Evolutionary conservation across 495 filamentous ascomycete genomes (phyloP).

Genomic region (Aspergillus olivimuriae): DNA sequence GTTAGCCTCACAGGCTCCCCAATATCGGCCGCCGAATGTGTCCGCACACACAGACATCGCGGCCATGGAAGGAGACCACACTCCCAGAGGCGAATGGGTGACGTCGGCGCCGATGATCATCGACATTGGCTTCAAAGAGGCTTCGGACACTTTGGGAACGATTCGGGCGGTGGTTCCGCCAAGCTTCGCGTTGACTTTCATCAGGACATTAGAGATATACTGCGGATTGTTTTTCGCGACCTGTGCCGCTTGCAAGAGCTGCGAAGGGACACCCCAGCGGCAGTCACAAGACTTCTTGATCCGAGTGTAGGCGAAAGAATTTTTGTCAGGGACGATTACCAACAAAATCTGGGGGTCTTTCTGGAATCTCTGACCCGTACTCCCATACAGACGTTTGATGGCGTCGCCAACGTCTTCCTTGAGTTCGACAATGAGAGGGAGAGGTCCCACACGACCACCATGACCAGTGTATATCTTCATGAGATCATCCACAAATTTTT

Average conservation of each 20-base stretch:
- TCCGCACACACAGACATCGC: slow-evolving; percentile 83
- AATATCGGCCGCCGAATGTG: slow-evolving; percentile 58
- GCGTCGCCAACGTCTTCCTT: slow-evolving; percentile 44
- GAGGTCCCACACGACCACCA: slow-evolving; percentile 55
- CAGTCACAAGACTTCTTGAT: slow-evolving; percentile 82
- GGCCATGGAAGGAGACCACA: slow-evolving; percentile 65
- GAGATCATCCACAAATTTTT: slow-evolving; percentile 55
- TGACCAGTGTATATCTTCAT: slow-evolving; percentile 58
- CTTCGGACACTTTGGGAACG: slow-evolving; percentile 23
- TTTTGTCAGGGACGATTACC: slow-evolving; percentile 64
- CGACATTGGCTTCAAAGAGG: slow-evolving; percentile 44
- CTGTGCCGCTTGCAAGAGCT: slow-evolving; percentile 58
- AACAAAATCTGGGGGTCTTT: slow-evolving; percentile 57
- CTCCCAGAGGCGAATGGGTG: slow-evolving; percentile 69
- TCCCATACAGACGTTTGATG: slow-evolving; percentile 47
- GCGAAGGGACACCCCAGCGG: slow-evolving; percentile 69
- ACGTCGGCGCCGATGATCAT: slow-evolving; percentile 87
- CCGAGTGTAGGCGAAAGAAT: slow-evolving; percentile 58
- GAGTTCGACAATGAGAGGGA: slow-evolving; percentile 21
- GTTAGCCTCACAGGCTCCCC: slow-evolving; percentile 70
- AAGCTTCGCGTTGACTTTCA: slow-evolving; percentile 97
- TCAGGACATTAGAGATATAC: slow-evolving; percentile 80
- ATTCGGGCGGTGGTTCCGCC: slow-evolving; percentile 63
- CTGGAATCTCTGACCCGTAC: slow-evolving; percentile 39
- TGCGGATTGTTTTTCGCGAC: slow-evolving; percentile 58